A percentile compares a stretch with the other conserved stretches of the same genome.
Evolutionary conservation across 192 early-diverging fungal species (phyloP).

Genomic region (Pilobolus umbonatus): DNA sequence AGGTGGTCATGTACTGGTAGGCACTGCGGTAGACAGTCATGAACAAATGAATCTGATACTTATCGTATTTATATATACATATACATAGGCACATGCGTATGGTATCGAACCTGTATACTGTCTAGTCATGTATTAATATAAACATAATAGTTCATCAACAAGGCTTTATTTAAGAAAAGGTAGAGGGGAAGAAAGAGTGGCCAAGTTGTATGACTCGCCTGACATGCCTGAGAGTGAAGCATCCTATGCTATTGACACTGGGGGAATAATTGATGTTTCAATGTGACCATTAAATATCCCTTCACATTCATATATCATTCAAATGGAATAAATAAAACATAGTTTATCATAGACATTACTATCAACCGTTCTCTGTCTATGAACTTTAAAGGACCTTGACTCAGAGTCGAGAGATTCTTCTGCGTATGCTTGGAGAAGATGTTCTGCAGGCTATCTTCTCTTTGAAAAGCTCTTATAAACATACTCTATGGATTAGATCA

Average conservation of each 20-base stretch:
- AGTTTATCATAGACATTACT: too few relatives aligned
- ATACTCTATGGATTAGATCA: too few relatives aligned
- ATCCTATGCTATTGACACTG: conserved; percentile 66
- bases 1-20: conserved; percentile 69
- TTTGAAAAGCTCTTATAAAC: too few relatives aligned
- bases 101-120: background rate
- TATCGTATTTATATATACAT: background rate
- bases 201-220: conserved; percentile 84
- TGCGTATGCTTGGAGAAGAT: too few relatives aligned
- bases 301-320: too few relatives aligned
- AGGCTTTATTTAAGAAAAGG: conserved; percentile 78
- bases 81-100: conserved; percentile 31
- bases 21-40: background rate
- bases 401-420: too few relatives aligned
- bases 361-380: too few relatives aligned
- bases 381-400: too few relatives aligned
- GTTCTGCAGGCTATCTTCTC: too few relatives aligned
- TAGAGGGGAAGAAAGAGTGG: conserved; percentile 71
- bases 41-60: background rate
- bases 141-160: conserved; percentile 54
- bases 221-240: conserved; percentile 68
- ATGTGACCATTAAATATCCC: too few relatives aligned
- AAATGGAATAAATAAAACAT: too few relatives aligned
- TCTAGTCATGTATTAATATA: background rate
- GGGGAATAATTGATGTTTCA: conserved; percentile 67